Evolutionary conservation across 2,329 filamentous ascomycete species (phyloP), one percentile per base, ranked within the genome.

Genomic region (Teratosphaeria destructans): DNA sequence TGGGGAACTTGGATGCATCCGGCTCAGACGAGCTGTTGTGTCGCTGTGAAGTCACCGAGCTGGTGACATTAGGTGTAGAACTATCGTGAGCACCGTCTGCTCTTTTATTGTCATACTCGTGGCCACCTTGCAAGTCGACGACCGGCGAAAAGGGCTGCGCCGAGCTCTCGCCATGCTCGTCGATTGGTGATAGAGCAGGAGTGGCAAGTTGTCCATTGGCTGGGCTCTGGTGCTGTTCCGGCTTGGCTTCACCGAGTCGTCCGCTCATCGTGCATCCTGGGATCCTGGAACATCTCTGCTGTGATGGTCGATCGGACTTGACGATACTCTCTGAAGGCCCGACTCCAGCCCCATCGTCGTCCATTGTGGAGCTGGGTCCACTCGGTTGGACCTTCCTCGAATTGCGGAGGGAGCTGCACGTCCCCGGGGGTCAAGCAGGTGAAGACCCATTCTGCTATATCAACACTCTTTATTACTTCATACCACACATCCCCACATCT

Each of bases 161-260:
- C 14, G 35, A 55, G 54, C 8, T 29, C 35, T 60, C 67, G n/a
- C 58, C 58, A 59, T 64, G 60, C 60, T 70, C 68, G 60, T 63
- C 63, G 56, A 70, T 67, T 14, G 69, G 69, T 14, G 67, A 67
- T 43, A 71, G 59, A 2, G 66, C 65, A 26, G 69, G 68, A 35
- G 69, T 68, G 14, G 65, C 62, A 16, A 70, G 66, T 55, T 70
- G 67, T 35, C 58, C 60, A 57, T 56, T 52, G 37, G 32, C 39
- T 32, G 37, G 12, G 32, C 6, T 27, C n/a, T 35, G 23, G 16
- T 35, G 23, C 6, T 27, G 16, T 56, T 37, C 37, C 29, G 32
- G 32, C 55, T 47, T 43, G 55, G 32, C 34, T 14, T 56, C 16
- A 37, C 55, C 37, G 32, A 8, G 14, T 11, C 11, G 52, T 11